Conservation (phyloP, 148 eudicot species). For the Bassia scoparia region DNA sequence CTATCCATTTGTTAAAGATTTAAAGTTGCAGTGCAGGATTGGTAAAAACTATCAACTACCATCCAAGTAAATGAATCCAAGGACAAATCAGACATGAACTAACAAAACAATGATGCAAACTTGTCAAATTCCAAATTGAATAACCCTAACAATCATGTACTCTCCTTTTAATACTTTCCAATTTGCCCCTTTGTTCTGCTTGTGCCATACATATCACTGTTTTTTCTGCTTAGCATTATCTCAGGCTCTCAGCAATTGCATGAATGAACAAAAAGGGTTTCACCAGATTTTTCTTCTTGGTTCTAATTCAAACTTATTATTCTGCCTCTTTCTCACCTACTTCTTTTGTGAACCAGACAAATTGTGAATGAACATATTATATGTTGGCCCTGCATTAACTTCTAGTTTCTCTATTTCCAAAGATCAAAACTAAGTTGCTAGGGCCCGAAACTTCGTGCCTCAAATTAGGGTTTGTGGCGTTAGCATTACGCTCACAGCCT, state of each 20-base stretch:
- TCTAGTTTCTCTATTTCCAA: neutral
- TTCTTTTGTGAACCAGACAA: neutral
- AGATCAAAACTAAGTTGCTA: neutral
- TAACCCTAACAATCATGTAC: neutral
- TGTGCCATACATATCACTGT: neutral
- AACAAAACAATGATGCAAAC: neutral
- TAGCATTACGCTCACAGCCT: neutral
- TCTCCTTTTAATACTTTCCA: neutral
- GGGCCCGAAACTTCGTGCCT: neutral
- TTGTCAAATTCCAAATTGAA: neutral
- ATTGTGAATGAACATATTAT: neutral
- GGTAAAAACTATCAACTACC: neutral
- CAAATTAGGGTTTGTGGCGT: neutral
- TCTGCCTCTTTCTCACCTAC: neutral
- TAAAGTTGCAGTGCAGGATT: too few species aligned
- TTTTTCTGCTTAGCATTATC: neutral
- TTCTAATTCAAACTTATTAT: neutral
- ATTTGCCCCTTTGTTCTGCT: neutral
- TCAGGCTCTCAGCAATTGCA: neutral
- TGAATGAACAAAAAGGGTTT: neutral
- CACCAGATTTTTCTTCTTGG: neutral
- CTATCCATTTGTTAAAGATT: neutral
- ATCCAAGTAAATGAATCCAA: constrained; percentile 9
- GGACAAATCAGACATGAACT: neutral
- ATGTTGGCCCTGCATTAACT: neutral